Base-by-base conservation (phyloP, 805 yeast species). In the Starmerella apis region DNA sequence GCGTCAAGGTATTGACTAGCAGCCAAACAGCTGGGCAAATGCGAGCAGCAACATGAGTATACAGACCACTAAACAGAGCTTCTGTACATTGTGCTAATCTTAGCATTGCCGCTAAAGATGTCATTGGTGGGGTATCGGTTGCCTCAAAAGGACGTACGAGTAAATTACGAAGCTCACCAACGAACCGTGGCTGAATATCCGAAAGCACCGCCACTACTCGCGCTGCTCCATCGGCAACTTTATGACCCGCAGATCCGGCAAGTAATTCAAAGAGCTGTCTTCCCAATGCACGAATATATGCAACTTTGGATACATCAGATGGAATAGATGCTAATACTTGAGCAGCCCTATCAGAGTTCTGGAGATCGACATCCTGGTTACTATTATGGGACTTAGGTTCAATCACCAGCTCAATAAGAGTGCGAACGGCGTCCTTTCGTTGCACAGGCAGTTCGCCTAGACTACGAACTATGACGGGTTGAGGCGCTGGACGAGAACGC, bases 371-470 rank as follows among this genome's bases (percentile, higher is more conserved):
- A 10, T 20, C 28, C 13, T 9, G 45, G 16, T 18, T 65, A 11
- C 78, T 79, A 49, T 82, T 90, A 48, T 73, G 71, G 37, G 86
- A 94, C 50, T 95, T 70, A 23, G 84, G 69, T 0, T 95, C 95
- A 13, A 83, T 69, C 0, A 84, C 71, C 54, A 84, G 78, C 63
- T 90, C 96, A 25, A 87, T 71, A 45, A 90, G 65, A 1, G 87
- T 73, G 25, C 76, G 65, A 1, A 92, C 78, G 0, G 97, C 96
- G 59, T 82, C 80, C 1, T 65, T 63, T 22, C 94, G 72, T 38
- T 71, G 64, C 19, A 77, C 62, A 1, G 83, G 82, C 24, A 86
- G 64, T 3, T 63, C 53, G 0, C 81, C 74, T 3, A 90, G 68
- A 43, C 73, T 69, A 0, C 65, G 52, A 43, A 81, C 63, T 3